Conservation (phyloP, 1,284 basidiomycete genomes). For the Tilletia setariae region DNA sequence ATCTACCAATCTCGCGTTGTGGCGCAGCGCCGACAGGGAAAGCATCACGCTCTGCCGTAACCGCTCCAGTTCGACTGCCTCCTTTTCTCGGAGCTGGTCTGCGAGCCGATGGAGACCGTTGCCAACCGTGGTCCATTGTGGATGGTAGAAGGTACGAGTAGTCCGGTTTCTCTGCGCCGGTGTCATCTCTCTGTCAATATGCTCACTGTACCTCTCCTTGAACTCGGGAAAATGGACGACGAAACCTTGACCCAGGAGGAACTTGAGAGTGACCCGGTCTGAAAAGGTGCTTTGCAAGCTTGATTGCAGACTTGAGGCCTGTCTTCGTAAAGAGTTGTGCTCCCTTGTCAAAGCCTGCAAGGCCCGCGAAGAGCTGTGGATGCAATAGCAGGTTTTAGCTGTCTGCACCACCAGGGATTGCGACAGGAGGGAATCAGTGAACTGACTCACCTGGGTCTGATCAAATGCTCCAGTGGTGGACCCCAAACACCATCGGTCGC, state of each 20-base stretch:
- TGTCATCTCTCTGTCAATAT: slow-evolving; percentile 25
- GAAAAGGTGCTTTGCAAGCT: slow-evolving; percentile 28
- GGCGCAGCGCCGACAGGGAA: slow-evolving; percentile 54
- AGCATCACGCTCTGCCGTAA: slow-evolving; percentile 38
- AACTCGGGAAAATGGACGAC: slow-evolving; percentile 44
- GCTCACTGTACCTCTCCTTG: slow-evolving; percentile 2
- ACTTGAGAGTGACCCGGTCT: slow-evolving; percentile 35
- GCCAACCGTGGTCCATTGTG: slow-evolving; percentile 37
- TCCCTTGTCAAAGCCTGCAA: slow-evolving; percentile 30
- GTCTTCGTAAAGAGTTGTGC: slow-evolving; percentile 27
- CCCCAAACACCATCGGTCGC: slow-evolving; percentile 32
- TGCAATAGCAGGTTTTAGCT: background rate
- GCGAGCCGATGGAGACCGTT: slow-evolving; percentile 27
- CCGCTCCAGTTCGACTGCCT: slow-evolving; percentile 34
- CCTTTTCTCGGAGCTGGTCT: slow-evolving; percentile 31
- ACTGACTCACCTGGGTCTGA: slow-evolving; percentile 32
- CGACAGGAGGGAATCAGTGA: background rate
- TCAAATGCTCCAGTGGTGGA: slow-evolving; percentile 47
- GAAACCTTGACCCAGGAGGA: slow-evolving; percentile 45
- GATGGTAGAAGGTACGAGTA: slow-evolving; percentile 43
- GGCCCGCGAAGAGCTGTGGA: slow-evolving; percentile 27
- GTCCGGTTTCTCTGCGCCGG: slow-evolving; percentile 39
- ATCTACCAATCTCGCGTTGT: slow-evolving; percentile 76
- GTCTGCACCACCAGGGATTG: too few species aligned
- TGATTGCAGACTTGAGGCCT: slow-evolving; percentile 30